phyloP scores from a whole-genome alignment of 163 green algal genomes.

The Prototheca wickerhamii region DNA sequence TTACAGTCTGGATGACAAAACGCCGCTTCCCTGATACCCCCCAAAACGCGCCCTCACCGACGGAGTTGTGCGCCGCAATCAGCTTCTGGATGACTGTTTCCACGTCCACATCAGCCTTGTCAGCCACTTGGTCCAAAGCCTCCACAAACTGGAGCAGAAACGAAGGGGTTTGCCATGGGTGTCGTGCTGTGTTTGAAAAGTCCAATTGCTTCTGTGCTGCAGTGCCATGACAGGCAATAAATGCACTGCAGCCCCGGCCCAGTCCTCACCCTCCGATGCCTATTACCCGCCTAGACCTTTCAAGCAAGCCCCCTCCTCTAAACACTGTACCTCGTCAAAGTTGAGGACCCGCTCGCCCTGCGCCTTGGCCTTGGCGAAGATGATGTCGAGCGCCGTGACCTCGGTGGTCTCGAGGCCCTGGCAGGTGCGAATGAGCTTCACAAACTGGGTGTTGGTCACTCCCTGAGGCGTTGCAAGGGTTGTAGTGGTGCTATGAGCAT shows the following conservation, averaged over 20 bases:
- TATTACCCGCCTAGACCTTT: not conserved
- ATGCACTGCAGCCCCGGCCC: too few relatives aligned
- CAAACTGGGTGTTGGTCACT: constrained; percentile 1
- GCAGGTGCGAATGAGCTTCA: not conserved
- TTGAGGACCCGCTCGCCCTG: not conserved
- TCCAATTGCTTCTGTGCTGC: not conserved
- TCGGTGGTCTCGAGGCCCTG: not conserved
- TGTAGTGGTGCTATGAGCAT: not conserved
- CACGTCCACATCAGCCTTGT: not conserved
- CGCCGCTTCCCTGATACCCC: too few relatives aligned
- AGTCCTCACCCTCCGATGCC: too few relatives aligned
- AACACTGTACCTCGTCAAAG: not conserved
- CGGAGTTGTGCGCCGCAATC: too few relatives aligned
- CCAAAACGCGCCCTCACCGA: too few relatives aligned
- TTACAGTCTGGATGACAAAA: too few relatives aligned
- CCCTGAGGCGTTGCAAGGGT: not conserved
- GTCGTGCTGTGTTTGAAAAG: not conserved
- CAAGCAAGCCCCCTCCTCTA: not conserved
- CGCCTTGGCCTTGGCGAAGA: not conserved
- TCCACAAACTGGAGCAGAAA: not conserved
- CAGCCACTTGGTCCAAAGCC: not conserved
- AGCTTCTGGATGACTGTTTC: not conserved
- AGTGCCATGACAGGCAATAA: not conserved
- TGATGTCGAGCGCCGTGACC: constrained; percentile 1
- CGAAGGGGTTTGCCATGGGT: not conserved